Conservation (phyloP, 1,139 yeast species). For the Saccharomyces hybrid region DNA sequence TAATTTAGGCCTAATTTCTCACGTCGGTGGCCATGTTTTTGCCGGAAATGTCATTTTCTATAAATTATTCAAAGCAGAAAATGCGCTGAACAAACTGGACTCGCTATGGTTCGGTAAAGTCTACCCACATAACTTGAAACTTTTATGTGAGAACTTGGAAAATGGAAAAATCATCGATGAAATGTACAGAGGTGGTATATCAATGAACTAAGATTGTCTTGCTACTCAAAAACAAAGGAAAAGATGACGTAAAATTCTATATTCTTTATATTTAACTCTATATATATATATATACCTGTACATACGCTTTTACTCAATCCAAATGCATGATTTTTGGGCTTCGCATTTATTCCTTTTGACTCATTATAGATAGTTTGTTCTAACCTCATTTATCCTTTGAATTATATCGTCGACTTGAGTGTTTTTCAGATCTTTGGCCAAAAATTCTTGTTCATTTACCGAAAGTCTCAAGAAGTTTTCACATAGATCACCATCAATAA, state of each 20-base stretch:
- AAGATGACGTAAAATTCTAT: not conserved
- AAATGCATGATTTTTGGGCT: not conserved
- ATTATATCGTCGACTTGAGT: conserved; percentile 10
- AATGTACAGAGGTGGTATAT: conserved; percentile 19
- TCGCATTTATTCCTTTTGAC: not conserved
- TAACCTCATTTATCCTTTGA: conserved; percentile 20
- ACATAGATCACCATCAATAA: conserved; percentile 83
- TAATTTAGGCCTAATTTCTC: conserved; percentile 20
- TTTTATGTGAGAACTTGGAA: conserved; percentile 9
- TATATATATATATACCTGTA: not conserved
- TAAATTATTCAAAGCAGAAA: conserved; percentile 5
- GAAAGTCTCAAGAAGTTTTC: conserved; percentile 36
- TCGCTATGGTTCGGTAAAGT: conserved; percentile 23
- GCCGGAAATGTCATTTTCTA: conserved; percentile 25
- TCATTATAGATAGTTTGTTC: conserved; percentile 21
- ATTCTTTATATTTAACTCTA: not conserved
- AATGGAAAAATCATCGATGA: conserved; percentile 12
- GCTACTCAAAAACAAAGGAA: not conserved
- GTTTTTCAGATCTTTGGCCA: conserved; percentile 14
- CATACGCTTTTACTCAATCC: not conserved
- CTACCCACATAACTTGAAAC: conserved; percentile 13
- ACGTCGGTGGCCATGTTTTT: conserved; percentile 27
- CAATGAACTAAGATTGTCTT: conserved; percentile 5
- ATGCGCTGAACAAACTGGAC: conserved; percentile 9
- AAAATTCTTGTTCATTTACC: conserved; percentile 16